phyloP scores from a whole-genome alignment of 257 asterid species.

The Datura wrightii region DNA sequence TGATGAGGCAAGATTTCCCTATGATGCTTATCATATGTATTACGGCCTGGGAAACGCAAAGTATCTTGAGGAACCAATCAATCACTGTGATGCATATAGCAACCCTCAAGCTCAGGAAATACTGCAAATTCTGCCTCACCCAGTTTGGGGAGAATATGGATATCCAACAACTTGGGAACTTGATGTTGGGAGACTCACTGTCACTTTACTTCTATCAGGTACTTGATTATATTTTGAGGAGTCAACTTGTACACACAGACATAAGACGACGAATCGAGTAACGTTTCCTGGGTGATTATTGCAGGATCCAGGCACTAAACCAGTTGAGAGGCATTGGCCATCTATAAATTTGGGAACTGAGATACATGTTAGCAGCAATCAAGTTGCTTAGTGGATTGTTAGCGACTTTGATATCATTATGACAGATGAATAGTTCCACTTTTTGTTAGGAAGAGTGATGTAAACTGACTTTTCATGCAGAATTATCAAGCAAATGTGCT shows the following conservation, averaged over 20 bases:
- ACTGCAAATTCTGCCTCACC: conserved; percentile 74
- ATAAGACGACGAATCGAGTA: neutral
- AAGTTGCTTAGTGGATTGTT: conserved; percentile 82
- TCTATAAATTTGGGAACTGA: conserved; percentile 79
- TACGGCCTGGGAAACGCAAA: conserved; percentile 68
- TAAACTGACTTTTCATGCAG: neutral
- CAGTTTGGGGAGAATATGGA: conserved; percentile 80
- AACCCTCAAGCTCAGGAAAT: conserved; percentile 92
- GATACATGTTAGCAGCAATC: conserved; percentile 58
- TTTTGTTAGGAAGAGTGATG: neutral
- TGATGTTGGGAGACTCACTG: conserved; percentile 67
- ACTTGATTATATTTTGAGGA: neutral
- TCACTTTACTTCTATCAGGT: conserved; percentile 72
- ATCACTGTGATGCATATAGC: conserved; percentile 69
- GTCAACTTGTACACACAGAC: neutral
- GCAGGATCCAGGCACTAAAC: conserved; percentile 77
- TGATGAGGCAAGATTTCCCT: conserved; percentile 59
- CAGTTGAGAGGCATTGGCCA: conserved; percentile 69
- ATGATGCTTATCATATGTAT: conserved; percentile 74
- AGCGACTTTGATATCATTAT: conserved; percentile 70
- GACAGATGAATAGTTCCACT: conserved; percentile 24
- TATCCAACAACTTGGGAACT: conserved; percentile 83
- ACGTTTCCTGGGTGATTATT: conserved; percentile 27
- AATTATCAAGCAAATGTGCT: neutral
- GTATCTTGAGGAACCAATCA: conserved; percentile 54